Base-by-base conservation (phyloP, 1,139 yeast genomes). In the Starmera stellimalicola region DNA sequence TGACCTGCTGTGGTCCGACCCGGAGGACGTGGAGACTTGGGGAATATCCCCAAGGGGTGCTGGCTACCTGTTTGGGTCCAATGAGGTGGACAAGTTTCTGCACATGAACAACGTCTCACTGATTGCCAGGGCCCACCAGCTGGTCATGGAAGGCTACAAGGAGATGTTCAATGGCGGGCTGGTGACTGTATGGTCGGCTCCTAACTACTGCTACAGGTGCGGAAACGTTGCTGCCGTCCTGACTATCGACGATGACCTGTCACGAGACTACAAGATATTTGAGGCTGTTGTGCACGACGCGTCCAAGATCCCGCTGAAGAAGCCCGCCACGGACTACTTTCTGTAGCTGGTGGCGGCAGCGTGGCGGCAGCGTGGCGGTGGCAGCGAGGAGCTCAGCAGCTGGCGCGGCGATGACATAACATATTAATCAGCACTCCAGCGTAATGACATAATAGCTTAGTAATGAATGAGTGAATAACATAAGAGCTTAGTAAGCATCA, bases 11-110 rank as follows among this genome's bases (percentile, higher is more conserved):
- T 91, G 98, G 98, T 81, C 94, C 7, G 98, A 91, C 54, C 98
- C 98, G 3, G 98, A 91, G 54, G 95, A 85, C 53, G 77, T 94
- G 44, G 85, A 85, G 40, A 88, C 93, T 37, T 93, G 98, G 98
- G 95, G 95, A 17, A 77, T 91, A 43, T 81, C 94, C 37, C 97
- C 98, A 45, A 75, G 98, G 62, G 98, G 98, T 51, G 98, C 98
- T 33, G 98, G 98, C 40, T 93, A 82, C 73, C 70, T 94, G 49
- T 77, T 91, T 68, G 85, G 98, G 52, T 74, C 79, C 65, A 73
- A 84, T 57, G 94, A 88, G 51, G 87, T 85, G 27, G 77, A 79
- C 45, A 78, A 77, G 51, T 91, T 91, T 55, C 71, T 84, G 47
- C 85, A 82, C 51, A 67, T 66, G 17, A 91, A 91, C 59, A 80